Evolutionary conservation across 495 filamentous ascomycete species (phyloP).

Genomic region (Podospora anserina): DNA sequence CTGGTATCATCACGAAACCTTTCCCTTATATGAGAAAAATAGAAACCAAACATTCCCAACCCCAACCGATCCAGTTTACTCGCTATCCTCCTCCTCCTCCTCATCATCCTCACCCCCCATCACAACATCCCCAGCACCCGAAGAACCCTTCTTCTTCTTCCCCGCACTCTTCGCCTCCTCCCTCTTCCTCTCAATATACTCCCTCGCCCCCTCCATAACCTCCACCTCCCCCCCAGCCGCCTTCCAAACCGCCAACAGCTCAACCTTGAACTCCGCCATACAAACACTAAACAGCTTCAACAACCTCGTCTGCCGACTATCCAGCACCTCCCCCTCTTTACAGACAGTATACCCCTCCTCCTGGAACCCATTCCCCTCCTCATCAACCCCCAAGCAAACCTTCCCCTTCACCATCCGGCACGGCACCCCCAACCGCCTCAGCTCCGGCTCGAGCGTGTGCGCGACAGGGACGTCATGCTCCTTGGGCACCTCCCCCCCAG

Average conservation of each 20-base stretch:
- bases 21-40: slow-evolving; percentile 13
- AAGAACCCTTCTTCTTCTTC: slow-evolving; percentile 24
- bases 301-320: slow-evolving; percentile 84
- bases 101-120: slow-evolving; percentile 20
- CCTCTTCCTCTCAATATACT: slow-evolving; percentile 6
- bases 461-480: slow-evolving; percentile 82
- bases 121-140: slow-evolving; percentile 8
- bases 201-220: slow-evolving; percentile 44
- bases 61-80: slow-evolving; percentile 11
- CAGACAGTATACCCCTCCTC: slow-evolving; percentile 64
- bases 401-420: slow-evolving; percentile 83
- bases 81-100: slow-evolving; percentile 20
- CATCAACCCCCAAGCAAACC: slow-evolving; percentile 74
- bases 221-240: slow-evolving; percentile 57
- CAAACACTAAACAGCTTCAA: slow-evolving; percentile 91
- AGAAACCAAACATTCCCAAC: background rate
- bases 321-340: slow-evolving; percentile 73
- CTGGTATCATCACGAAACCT: slow-evolving; percentile 29
- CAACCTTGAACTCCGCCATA: slow-evolving; percentile 81
- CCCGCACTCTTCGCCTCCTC: slow-evolving; percentile 38
- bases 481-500: slow-evolving; percentile 69
- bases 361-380: slow-evolving; percentile 33
- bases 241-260: slow-evolving; percentile 72
- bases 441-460: slow-evolving; percentile 81
- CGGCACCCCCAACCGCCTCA: slow-evolving; percentile 83